Base-by-base conservation (phyloP, 2,329 filamentous ascomycete species). In the Chrysoporthe deuterocubensis region DNA sequence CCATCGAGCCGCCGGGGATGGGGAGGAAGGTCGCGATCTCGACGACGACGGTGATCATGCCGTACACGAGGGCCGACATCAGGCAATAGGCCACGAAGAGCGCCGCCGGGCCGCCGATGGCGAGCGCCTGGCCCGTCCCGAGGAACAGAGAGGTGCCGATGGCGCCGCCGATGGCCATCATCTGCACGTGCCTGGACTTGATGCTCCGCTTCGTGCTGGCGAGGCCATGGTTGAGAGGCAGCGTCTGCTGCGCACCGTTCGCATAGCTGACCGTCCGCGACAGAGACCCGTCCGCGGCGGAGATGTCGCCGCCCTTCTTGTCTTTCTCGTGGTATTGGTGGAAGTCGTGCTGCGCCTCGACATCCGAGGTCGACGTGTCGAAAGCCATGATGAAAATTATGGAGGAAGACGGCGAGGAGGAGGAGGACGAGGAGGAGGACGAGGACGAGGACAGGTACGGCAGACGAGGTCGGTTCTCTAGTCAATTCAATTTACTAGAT, bases 11-110 rank as follows among this genome's bases (percentile, higher is more conserved):
- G 73, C 84, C 79, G 68, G 81, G 75, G 72, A 84, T 73, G 44
- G 84, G 82, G 69, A 87, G 80, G 77, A 83, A 85, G 52, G 84
- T 81, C 61, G 83, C 83, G 71, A 87, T 80, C 71, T 83, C 81
- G n/a, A 76, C 77, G 66, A 83, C 81, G 61, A 79, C 81, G 60
- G 83, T 83, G 72, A 85, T 82, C 73, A 82, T 76, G 44, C 75
- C 75, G 69, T 78, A 79, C 58, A 85, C 76, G 71, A 85, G 69
- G 26, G 82, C 76, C 50, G 80, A 78, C 64, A 85, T 78, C 65
- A 85, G 77, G 11, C 75, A 71, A 72, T 80, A 81, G 67, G 79
- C 77, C 67, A 81, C 74, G 48, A 85, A 74, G 18, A 80, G 76
- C 48, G 80, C 79, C 11, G 76, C 76, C 42, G 82, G 80, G 16